Evolutionary conservation across 2,329 filamentous ascomycete species (phyloP), one percentile per base, ranked within the genome.

Genomic region (Pestalotiopsis fici): DNA sequence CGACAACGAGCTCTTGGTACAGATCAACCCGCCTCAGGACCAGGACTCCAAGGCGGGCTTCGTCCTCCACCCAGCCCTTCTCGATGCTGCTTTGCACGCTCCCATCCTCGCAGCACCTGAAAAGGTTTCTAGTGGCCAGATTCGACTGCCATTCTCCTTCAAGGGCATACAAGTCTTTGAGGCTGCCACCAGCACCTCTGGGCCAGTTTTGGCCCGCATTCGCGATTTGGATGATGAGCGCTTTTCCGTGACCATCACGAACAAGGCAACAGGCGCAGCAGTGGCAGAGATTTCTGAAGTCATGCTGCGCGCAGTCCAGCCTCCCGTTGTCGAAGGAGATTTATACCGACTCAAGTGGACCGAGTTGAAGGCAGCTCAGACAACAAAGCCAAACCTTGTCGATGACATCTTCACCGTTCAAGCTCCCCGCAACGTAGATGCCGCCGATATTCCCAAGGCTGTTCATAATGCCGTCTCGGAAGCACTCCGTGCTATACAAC

Each of bases 41-140:
- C 60, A 47, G 6, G 37, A 18, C 18, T n/a, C 28, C 28, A 63
- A 61, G 31, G 7, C 59, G 25, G 59, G 60, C 12, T 63, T 63
- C 27, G 23, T 63, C 37, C 39, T 63, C 11, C 60, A 63, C 39
- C 60, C 60, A 13, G 60, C 60, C 15, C 39, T 63, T 23, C 60
- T 63, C 60, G 60, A 63, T 50, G 60, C 60, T 63, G 60, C 60
- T 18, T 21, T 63, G 60, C 60, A 63, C 27, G 60, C 60, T 15
- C 60, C 60, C 4, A 63, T 63, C 39, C 60, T 63, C 12, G 60
- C 60, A 63, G 60, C n/a, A 50, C 60, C 60, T 5, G 60, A 63
- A 9, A 63, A 63, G 39, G 37, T 63, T 27, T 54, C 60, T 13
- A 54, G 60, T 18, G 35, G 60, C 11, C 35, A 47, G 13, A 63